Base-by-base conservation (phyloP, 2,329 filamentous ascomycete species). In the Peltaster fructicola region DNA sequence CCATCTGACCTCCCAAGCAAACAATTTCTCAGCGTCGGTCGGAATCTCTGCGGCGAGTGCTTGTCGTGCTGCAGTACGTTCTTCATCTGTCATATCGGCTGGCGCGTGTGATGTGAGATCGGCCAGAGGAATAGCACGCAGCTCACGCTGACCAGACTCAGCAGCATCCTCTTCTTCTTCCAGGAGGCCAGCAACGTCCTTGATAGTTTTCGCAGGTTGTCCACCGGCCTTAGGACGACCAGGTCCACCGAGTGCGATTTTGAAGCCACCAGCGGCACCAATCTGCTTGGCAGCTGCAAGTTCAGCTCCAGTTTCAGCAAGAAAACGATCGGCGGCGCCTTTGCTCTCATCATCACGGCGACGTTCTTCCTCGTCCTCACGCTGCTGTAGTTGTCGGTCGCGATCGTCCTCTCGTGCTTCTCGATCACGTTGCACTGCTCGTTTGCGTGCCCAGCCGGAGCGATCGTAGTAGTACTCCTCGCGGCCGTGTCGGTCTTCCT, bases 1-100 rank as follows among this genome's bases (percentile, higher is more conserved):
- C 88, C 88, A 98, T 41, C 84, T 78, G 48, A 98, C 71, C 10
- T 75, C 59, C 80, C 82, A 95, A n/a, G 64, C 67, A 80, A 85
- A 98, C 3, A 98, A 61, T 0, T 79, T 81, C 3, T 77, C 71
- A 48, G 77, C 80, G 44, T 88, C 76, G 8, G 72, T 75, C 0
- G 88, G 88, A 35, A 98, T 95, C 48, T 93, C 82, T 27, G 75
- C 69, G 0, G 85, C 88, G 26, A 98, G 62, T 26, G 82, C 70
- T 35, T 75, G 66, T 11, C 82, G 75, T 1, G 81, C 80, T 44
- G 81, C 73, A 22, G 75, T 72, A 17, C 85, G 68, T 48, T 98
- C 85, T 51, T 92, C 84, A 27, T 91, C 80, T 2, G 76, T 73
- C 56, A 88, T 76, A 19, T 72, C 67, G 30, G 70, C 61, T n/a